Conservation (phyloP, 2,329 filamentous ascomycete genomes). For the Mariannaea elegans region DNA sequence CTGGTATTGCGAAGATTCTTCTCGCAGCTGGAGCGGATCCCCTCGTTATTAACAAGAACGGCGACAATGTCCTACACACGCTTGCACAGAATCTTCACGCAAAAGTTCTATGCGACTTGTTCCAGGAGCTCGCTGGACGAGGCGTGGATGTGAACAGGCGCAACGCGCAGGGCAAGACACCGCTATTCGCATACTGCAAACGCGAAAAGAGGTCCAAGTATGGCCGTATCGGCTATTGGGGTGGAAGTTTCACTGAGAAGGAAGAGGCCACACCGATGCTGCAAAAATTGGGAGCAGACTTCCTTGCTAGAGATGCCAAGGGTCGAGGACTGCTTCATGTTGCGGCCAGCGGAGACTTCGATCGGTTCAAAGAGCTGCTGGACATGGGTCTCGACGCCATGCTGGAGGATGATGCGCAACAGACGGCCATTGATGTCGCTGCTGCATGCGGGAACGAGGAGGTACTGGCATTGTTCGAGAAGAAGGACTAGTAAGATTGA, state of each 20-base stretch:
- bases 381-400: constrained; percentile 41
- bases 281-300: constrained; percentile 38
- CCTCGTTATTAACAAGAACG: constrained; percentile 15
- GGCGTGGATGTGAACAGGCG: constrained; percentile 38
- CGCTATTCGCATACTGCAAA: constrained; percentile 31
- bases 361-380: constrained; percentile 38
- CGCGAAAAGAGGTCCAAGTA: too few species aligned
- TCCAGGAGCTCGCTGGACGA: constrained; percentile 22
- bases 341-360: constrained; percentile 30
- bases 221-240: background rate
- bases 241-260: background rate
- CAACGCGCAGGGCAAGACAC: constrained; percentile 37
- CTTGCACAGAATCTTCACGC: constrained; percentile 16
- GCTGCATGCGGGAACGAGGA: constrained; percentile 40
- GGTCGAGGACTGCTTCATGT: constrained; percentile 44
- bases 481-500: constrained; percentile 15
- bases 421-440: constrained; percentile 46
- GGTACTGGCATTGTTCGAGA: constrained; percentile 43
- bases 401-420: constrained; percentile 40
- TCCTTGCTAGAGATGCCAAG: constrained; percentile 33
- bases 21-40: constrained; percentile 35
- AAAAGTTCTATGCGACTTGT: constrained; percentile 11
- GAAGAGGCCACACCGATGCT: constrained; percentile 20
- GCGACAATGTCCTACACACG: constrained; percentile 35
- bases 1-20: constrained; percentile 12